Base-by-base conservation (phyloP, 768 basidiomycete genomes). In the Daedaleopsis sinensis region DNA sequence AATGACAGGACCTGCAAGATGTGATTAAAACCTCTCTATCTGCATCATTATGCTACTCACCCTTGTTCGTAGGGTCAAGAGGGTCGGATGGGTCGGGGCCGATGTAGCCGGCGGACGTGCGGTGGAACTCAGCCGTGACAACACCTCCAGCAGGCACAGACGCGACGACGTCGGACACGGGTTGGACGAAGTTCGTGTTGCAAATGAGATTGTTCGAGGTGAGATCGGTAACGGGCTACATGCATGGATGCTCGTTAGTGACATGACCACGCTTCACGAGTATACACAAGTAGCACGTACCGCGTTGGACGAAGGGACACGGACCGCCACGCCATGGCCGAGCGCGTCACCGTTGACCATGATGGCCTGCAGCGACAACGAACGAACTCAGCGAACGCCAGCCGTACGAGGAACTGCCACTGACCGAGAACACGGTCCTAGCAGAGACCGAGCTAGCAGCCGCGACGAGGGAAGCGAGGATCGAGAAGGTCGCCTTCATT, bases 111-210 rank as follows among this genome's bases (percentile, higher is more conserved):
- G 69, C 66, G 24, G 84, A 72, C 0, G 77, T 80, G 66, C 82
- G 82, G 62, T 79, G 83, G 76, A 76, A 85, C 63, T 84, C 80
- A 32, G 82, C 79, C 8, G 82, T 80, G 43, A 85, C 78, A 58
- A 75, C 72, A 4, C 81, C 75, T 35, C 85, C 84, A 59, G 84
- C 85, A 1, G 84, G 74, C 18, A 83, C 82, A 21, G 75, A 72
- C 62, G 85, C 82, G 42, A 83, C 70, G 2, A 72, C 73, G 18
- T 67, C 69, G 3, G 80, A 82, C 12, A 83, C 67, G 16, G 82
- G 82, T 59, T 76, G 72, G 43, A 77, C 76, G 68, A 82, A 83
- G n/a, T 80, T 80, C 66, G 83, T 84, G 65, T 86, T 86, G 77
- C 85, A 86, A 57, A 85, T 85, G 44, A 81, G 44, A 59, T 76